Evolutionary conservation across 164 flowering plant genomes (phyloP), one percentile per base, ranked within the genome.

Genomic region (Liquidambar formosana): DNA sequence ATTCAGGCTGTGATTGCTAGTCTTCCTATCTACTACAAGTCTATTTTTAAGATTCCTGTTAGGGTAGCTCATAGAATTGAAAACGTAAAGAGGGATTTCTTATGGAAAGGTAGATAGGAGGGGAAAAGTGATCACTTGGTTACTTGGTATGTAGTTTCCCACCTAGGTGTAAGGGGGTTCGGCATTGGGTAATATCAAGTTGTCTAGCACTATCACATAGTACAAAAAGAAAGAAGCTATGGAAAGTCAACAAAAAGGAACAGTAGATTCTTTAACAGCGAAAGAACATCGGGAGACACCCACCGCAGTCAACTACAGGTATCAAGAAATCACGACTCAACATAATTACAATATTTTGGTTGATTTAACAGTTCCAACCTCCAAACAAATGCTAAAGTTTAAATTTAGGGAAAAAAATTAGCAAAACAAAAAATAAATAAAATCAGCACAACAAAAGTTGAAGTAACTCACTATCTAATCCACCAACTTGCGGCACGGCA

Each of bases 401-500:
- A 64, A 14, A 71, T 15, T 43, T 5, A 27, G 45, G 1, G 13
- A 48, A 33, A 48, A 44, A 26, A 25, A 19, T 64, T 46, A 15
- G 11, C 54, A 57, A 33, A 59, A 47, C 19, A 71, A 2, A 28
- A n/a, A n/a, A n/a, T n/a, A 28, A 69, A 43, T n/a, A 2, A 27
- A 48, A 48, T 15, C 25, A 41, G 33, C 22, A 67, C 11, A 11
- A 59, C 2, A 25, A 13, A 58, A 19, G 63, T 19, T 14, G 41
- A 73, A n/a, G 57, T 23, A 53, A 86, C 95, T 89, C 61, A 94
- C 97, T 75, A 71, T 94, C 98, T 60, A 96, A 97, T 21, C 98
- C 98, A 69, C 98, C 98, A 75, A 94, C 96, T 71, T 91, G 97
- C 22, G 87, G 84, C 11, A 94, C 97, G 47, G 98, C 98, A 83